Percentiles rank a stretch among this genome's conserved stretches.
These are phyloP conservation scores for Erysiphe pulchra DNA, from an alignment of 2,329 filamentous ascomycete species.

Conservation along the genomic window DNA sequence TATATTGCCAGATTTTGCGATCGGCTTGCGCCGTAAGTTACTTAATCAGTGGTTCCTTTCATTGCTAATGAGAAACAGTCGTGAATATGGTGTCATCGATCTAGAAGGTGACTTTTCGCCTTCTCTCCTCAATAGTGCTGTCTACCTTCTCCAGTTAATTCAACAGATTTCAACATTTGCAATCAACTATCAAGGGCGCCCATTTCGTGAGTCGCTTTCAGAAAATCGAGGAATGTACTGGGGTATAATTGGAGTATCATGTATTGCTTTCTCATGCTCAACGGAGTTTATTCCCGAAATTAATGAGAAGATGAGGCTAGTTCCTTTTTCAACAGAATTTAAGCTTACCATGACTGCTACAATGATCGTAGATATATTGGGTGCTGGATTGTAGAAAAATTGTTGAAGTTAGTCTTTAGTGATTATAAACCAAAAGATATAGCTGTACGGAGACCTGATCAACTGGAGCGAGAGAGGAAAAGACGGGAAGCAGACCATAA, in stretches of 20 bases:
- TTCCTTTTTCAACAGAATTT: slow-evolving; percentile 74
- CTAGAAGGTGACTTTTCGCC: slow-evolving; percentile 87
- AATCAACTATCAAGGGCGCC: slow-evolving; percentile 96
- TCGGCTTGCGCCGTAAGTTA: slow-evolving; percentile 52
- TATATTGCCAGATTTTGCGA: slow-evolving; percentile 85
- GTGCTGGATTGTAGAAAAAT: slow-evolving; percentile 71
- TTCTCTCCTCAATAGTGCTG: slow-evolving; percentile 82
- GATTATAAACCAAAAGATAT: slow-evolving; percentile 91
- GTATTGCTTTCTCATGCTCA: slow-evolving; percentile 77
- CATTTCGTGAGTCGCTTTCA: slow-evolving; percentile 84
- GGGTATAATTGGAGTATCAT: slow-evolving; percentile 73
- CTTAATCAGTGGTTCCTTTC: not conserved
- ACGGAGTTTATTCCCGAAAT: slow-evolving; percentile 90
- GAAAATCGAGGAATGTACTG: slow-evolving; percentile 91
- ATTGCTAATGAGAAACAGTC: slow-evolving; percentile 12
- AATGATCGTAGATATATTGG: slow-evolving; percentile 75
- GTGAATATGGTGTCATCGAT: slow-evolving; percentile 40
- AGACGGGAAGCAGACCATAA: slow-evolving; percentile 34
- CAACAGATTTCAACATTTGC: slow-evolving; percentile 98
- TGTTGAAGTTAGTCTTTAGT: slow-evolving; percentile 63
- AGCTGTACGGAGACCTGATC: slow-evolving; percentile 61
- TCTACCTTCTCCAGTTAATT: slow-evolving; percentile 92
- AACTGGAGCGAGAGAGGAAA: slow-evolving; percentile 49
- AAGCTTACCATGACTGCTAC: slow-evolving; percentile 59
- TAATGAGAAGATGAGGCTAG: slow-evolving; percentile 77